Evolutionary conservation across 176 grass and related monocot genomes (phyloP).

Genomic region (Cenchrus americanus): DNA sequence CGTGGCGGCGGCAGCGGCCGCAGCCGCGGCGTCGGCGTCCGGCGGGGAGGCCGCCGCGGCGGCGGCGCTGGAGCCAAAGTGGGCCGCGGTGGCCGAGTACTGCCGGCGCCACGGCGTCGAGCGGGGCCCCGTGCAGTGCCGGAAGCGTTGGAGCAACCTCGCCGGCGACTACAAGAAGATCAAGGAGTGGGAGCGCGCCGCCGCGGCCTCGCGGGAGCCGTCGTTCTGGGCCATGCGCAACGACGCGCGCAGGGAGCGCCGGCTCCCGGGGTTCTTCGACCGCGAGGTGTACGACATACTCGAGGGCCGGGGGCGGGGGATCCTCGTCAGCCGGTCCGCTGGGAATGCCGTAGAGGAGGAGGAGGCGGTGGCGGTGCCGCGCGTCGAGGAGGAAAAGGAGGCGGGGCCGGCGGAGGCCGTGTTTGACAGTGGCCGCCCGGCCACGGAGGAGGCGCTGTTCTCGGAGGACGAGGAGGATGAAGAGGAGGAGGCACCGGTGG

Average conservation of each 20-base stretch:
- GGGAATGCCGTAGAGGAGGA: conserved; percentile 52
- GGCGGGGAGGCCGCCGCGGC: not conserved
- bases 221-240: conserved; percentile 98
- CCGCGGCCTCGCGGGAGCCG: conserved; percentile 42
- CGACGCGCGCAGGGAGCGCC: conserved; percentile 77
- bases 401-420: conserved; percentile 33
- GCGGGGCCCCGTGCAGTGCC: conserved; percentile 85
- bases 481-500: conserved; percentile 28
- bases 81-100: conserved; percentile 83
- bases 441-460: conserved; percentile 56
- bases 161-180: conserved; percentile 98
- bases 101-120: conserved; percentile 83
- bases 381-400: conserved; percentile 35
- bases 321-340: conserved; percentile 25
- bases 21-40: not conserved
- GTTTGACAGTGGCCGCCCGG: conserved; percentile 58
- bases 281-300: conserved; percentile 93
- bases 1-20: conserved; percentile 14
- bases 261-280: conserved; percentile 92
- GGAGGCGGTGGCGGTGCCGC: conserved; percentile 8
- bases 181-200: conserved; percentile 86
- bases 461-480: conserved; percentile 55
- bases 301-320: conserved; percentile 47
- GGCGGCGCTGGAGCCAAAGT: conserved; percentile 79
- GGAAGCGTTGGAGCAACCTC: conserved; percentile 99